Evolutionary conservation across 2,329 filamentous ascomycete genomes (phyloP).

Genomic region (Camillea tinctor): DNA sequence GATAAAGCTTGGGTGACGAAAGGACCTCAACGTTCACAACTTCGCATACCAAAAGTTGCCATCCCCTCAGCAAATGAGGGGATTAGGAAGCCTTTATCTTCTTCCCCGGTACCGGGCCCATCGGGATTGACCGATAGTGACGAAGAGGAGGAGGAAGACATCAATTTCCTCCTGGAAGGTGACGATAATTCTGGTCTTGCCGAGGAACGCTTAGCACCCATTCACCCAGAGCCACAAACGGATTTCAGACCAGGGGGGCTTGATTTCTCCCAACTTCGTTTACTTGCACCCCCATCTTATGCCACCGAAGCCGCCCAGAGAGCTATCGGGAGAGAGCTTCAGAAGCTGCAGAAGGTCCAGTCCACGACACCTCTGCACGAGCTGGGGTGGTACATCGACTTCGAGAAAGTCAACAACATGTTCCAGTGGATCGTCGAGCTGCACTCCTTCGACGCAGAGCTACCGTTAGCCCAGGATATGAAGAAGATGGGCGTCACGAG

Average conservation of each 20-base stretch:
- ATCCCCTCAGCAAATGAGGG: constrained; percentile 24
- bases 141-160: constrained; percentile 41
- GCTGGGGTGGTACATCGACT: constrained; percentile 82
- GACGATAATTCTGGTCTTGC: constrained; percentile 21
- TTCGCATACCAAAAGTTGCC: constrained; percentile 35
- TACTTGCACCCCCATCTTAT: constrained; percentile 65
- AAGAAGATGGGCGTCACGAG: constrained; percentile 58
- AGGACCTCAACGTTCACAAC: constrained; percentile 5
- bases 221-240: constrained; percentile 25
- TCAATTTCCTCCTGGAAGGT: constrained; percentile 37
- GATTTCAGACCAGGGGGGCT: constrained; percentile 67
- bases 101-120: constrained; percentile 10
- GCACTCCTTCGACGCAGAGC: constrained; percentile 70
- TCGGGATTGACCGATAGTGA: constrained; percentile 43
- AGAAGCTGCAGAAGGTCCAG: constrained; percentile 63
- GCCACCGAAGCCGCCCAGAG: constrained; percentile 61
- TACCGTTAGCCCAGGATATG: constrained; percentile 77
- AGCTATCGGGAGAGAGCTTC: constrained; percentile 64
- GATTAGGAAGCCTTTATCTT: neutral
- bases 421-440: constrained; percentile 93
- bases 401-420: constrained; percentile 64
- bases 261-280: constrained; percentile 58
- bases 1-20: constrained; percentile 13
- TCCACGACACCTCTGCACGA: constrained; percentile 57
- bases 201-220: constrained; percentile 8